These are phyloP conservation scores for Primulina huaijiensis DNA, from an alignment of 257 asterid species.

Conservation along the genomic window DNA sequence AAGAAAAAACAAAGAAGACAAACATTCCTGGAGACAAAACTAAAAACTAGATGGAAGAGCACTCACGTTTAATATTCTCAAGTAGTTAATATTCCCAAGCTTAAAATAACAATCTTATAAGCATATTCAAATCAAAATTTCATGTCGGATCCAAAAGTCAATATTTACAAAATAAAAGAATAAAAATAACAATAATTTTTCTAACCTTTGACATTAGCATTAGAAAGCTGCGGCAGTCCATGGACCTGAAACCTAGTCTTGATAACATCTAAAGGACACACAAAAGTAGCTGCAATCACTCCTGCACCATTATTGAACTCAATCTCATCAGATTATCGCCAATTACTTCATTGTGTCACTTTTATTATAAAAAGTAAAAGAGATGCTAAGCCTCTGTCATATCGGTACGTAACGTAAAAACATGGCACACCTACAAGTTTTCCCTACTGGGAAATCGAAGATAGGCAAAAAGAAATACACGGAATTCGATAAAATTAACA, in stretches of 20 bases:
- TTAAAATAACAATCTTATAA: conserved; percentile 2
- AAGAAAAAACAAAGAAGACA: neutral
- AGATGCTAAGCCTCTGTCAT: too few species aligned
- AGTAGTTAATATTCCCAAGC: conserved; percentile 4
- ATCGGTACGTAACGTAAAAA: neutral
- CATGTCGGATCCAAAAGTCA: neutral
- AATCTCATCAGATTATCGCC: conserved; percentile 19
- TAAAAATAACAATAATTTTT: neutral
- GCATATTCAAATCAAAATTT: neutral
- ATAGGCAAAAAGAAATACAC: neutral
- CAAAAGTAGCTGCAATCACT: conserved; percentile 93
- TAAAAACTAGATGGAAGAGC: neutral
- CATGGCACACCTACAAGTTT: neutral
- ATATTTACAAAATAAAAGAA: neutral
- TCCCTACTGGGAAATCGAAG: neutral
- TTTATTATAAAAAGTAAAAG: neutral
- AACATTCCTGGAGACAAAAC: neutral
- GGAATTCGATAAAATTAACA: too few species aligned
- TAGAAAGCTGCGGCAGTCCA: conserved; percentile 67
- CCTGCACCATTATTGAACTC: conserved; percentile 53
- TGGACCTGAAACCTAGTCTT: conserved; percentile 97
- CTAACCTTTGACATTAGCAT: conserved; percentile 72
- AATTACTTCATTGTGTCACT: neutral
- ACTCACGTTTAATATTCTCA: conserved; percentile 11
- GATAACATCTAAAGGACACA: conserved; percentile 95